These are phyloP conservation scores for Botrytis medusae DNA, from an alignment of 2,329 filamentous ascomycete genomes.

Conservation along the genomic window DNA sequence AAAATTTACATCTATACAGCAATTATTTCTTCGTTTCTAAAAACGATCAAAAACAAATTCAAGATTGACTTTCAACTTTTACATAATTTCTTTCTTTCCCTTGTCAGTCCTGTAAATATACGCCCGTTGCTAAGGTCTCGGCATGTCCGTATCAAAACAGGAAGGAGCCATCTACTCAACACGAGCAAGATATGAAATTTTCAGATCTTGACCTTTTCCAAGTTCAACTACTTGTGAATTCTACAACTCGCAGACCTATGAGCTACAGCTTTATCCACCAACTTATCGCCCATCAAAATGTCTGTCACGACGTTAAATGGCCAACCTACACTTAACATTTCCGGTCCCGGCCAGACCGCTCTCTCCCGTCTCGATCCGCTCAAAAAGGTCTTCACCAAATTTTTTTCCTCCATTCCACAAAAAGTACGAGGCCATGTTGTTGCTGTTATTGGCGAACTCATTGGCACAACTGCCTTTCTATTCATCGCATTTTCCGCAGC, in stretches of 20 bases:
- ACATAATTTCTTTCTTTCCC: neutral
- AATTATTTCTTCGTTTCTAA: neutral
- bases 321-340: conserved; percentile 28
- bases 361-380: conserved; percentile 30
- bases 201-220: neutral
- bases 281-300: conserved; percentile 17
- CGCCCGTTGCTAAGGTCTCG: neutral
- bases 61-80: neutral
- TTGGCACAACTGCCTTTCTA: conserved; percentile 48
- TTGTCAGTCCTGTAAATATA: neutral
- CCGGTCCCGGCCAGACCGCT: conserved; percentile 24
- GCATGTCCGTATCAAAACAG: neutral
- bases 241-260: conserved; percentile 16
- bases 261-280: conserved; percentile 12
- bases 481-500: conserved; percentile 38
- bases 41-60: neutral
- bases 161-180: neutral
- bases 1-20: neutral
- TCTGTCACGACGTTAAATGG: conserved; percentile 21
- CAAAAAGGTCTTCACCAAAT: conserved; percentile 25
- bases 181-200: neutral
- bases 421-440: conserved; percentile 46
- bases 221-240: neutral
- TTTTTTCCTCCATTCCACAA: conserved; percentile 29
- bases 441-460: conserved; percentile 50